phyloP scores from a whole-genome alignment of 805 yeast genomes.

The Teunomyces aglyptinius region DNA sequence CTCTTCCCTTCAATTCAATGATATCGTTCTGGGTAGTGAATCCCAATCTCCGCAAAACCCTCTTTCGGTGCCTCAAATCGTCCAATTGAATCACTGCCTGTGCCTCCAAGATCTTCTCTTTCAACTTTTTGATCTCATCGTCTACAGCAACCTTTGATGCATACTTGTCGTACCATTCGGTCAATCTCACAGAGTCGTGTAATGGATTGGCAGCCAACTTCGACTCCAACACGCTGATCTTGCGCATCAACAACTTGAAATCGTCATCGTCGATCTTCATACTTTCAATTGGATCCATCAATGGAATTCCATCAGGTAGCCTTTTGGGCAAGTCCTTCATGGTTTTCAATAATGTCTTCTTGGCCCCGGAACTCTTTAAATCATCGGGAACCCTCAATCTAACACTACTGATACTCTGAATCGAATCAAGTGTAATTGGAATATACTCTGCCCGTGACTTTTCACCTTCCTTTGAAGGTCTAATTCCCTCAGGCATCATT shows the following conservation, averaged over 20 bases:
- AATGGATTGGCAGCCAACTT: conserved; percentile 71
- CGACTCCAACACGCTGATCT: conserved; percentile 78
- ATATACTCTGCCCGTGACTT: conserved; percentile 70
- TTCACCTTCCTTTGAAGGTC: conserved; percentile 78
- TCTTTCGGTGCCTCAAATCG: conserved; percentile 86
- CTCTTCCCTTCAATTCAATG: conserved; percentile 94
- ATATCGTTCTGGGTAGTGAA: conserved; percentile 85
- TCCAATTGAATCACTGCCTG: conserved; percentile 92
- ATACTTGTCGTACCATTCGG: conserved; percentile 64
- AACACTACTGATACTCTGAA: conserved; percentile 72
- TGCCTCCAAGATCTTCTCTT: conserved; percentile 72
- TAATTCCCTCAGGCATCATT: conserved; percentile 79
- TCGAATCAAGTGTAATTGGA: conserved; percentile 80
- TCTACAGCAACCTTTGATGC: conserved; percentile 61
- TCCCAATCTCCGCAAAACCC: conserved; percentile 89
- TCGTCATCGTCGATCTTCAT: conserved; percentile 89
- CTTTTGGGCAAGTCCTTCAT: conserved; percentile 77
- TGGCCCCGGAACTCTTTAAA: conserved; percentile 53
- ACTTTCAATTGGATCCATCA: conserved; percentile 83
- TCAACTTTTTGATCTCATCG: conserved; percentile 55
- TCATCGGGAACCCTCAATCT: conserved; percentile 81
- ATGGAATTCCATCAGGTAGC: conserved; percentile 89
- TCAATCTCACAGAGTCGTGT: conserved; percentile 57
- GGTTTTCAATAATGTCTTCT: conserved; percentile 65
- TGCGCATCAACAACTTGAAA: conserved; percentile 66